A percentile compares a stretch with the other conserved stretches of the same genome.
Evolutionary conservation across 495 filamentous ascomycete genomes (phyloP).

Genomic region (Beverwykella pulmonaria): DNA sequence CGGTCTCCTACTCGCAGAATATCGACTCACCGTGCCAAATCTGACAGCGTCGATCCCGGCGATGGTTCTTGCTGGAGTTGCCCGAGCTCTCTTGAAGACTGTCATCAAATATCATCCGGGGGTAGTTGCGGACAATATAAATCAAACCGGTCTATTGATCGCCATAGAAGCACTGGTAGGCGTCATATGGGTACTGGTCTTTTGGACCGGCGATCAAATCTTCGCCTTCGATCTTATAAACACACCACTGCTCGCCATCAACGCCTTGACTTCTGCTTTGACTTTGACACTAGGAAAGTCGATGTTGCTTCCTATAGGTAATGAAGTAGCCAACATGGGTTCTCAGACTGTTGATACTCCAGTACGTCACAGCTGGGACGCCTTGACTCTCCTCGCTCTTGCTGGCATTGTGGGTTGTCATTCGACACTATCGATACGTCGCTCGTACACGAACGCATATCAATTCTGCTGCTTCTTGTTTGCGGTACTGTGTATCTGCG

Average conservation of each 20-base stretch:
- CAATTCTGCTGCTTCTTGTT: too few relatives aligned
- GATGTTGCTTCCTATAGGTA: too few relatives aligned
- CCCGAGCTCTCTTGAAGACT: neutral
- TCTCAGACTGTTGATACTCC: too few relatives aligned
- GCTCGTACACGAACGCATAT: too few relatives aligned
- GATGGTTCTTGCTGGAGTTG: neutral
- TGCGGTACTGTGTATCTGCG: too few relatives aligned
- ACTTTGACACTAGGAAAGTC: too few relatives aligned
- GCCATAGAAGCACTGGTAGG: neutral
- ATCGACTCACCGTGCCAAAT: neutral
- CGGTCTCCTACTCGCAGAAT: conserved; percentile 13
- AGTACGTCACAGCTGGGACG: too few relatives aligned
- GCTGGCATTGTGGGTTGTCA: too few relatives aligned
- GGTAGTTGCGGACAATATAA: neutral
- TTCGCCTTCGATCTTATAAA: neutral
- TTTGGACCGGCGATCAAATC: too few relatives aligned
- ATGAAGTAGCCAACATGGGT: too few relatives aligned
- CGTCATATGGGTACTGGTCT: neutral
- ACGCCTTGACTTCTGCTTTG: neutral
- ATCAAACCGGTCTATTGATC: neutral
- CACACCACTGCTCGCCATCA: neutral
- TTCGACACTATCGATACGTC: too few relatives aligned
- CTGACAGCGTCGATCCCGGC: neutral
- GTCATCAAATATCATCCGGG: neutral
- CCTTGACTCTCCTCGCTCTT: too few relatives aligned